Percentiles rank a stretch among this genome's conserved stretches.
These are phyloP conservation scores for Oenanthe sinensis DNA, from an alignment of 129 eudicot genomes.

Conservation along the genomic window DNA sequence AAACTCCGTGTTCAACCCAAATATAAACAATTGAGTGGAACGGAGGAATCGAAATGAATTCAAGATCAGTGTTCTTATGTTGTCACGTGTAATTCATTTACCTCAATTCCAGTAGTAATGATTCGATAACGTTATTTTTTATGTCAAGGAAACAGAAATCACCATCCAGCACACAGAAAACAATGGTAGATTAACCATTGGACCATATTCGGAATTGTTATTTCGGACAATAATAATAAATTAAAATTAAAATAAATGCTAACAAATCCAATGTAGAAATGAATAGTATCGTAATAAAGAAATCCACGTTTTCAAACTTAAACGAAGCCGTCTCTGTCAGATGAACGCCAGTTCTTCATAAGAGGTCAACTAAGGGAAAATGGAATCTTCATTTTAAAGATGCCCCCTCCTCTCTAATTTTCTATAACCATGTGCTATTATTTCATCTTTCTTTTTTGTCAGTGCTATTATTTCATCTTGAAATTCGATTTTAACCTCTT, in stretches of 20 bases:
- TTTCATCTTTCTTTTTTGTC: too few relatives aligned
- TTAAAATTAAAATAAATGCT: too few relatives aligned
- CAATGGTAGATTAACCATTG: not conserved
- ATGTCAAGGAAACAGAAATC: not conserved
- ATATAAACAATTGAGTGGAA: too few relatives aligned
- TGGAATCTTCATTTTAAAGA: not conserved
- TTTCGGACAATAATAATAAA: too few relatives aligned
- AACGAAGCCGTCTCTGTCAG: not conserved
- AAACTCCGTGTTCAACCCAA: too few relatives aligned
- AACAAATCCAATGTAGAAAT: not conserved
- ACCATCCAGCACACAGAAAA: not conserved
- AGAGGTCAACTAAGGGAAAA: not conserved
- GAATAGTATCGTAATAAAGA: not conserved
- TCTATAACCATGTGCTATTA: not conserved
- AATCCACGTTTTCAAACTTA: not conserved
- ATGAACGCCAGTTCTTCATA: not conserved
- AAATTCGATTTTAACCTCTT: not conserved
- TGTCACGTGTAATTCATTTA: not conserved
- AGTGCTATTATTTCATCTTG: not conserved
- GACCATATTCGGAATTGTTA: too few relatives aligned
- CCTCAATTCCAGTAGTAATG: not conserved
- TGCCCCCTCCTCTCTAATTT: not conserved
- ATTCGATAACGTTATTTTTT: not conserved
- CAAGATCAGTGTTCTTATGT: not conserved
- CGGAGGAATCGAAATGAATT: not conserved